These are phyloP conservation scores for Mucor saturninus DNA, from an alignment of 371 early-diverging fungal genomes.

Conservation along the genomic window DNA sequence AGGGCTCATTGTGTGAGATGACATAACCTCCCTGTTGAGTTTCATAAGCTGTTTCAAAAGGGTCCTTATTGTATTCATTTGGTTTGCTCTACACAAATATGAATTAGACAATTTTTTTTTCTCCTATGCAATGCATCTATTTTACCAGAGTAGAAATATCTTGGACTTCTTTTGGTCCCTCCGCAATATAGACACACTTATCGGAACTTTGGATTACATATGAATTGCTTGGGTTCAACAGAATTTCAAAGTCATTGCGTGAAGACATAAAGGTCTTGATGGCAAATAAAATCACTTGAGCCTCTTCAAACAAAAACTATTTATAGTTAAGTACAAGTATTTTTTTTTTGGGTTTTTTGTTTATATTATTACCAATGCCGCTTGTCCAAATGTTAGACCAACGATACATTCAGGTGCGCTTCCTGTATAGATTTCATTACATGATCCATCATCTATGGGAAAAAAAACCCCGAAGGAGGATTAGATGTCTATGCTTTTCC, in stretches of 20 bases:
- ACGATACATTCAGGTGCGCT: constrained; percentile 57
- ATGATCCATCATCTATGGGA: constrained; percentile 65
- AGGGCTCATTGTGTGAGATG: not conserved
- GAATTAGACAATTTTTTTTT: not conserved
- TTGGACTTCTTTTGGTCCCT: constrained; percentile 58
- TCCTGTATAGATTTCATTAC: constrained; percentile 71
- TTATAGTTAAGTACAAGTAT: not conserved
- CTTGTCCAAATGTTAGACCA: constrained; percentile 63
- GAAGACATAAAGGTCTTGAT: constrained; percentile 45
- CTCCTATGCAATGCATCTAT: constrained; percentile 1
- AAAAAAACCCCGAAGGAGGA: not conserved
- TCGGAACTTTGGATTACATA: constrained; percentile 63
- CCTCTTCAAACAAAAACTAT: constrained; percentile 60
- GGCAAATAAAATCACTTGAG: constrained; percentile 74
- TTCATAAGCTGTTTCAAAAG: not conserved
- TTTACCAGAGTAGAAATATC: constrained; percentile 51
- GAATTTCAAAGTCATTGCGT: constrained; percentile 40
- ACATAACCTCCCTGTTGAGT: not conserved
- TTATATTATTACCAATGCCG: constrained; percentile 48
- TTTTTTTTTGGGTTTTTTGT: not conserved
- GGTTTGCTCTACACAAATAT: constrained; percentile 4
- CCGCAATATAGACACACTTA: constrained; percentile 66
- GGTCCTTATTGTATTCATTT: not conserved
- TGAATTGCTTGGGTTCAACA: constrained; percentile 69
- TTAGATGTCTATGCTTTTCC: not conserved